Conservation (phyloP, 106 monocot genomes). For the Allium cepa region DNA sequence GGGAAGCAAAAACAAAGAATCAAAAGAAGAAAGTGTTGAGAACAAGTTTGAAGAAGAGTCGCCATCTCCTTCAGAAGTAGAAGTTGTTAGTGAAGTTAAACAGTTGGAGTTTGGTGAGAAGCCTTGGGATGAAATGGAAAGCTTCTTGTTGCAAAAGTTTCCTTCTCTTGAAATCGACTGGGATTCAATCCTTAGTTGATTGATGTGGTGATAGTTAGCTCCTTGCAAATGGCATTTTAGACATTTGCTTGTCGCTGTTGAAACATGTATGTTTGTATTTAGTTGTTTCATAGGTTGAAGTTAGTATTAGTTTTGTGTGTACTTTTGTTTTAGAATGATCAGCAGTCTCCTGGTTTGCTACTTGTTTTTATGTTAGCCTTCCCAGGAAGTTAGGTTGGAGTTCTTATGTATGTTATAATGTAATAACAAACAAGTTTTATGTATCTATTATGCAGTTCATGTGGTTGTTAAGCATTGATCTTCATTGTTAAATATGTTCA, state of each 20-base stretch:
- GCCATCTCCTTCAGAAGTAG: not conserved
- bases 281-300: too few relatives aligned
- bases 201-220: not conserved
- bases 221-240: slow-evolving; percentile 14
- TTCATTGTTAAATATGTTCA: too few relatives aligned
- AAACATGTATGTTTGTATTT: not conserved
- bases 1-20: not conserved
- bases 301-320: not conserved
- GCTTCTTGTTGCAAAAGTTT: slow-evolving; percentile 15
- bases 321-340: not conserved
- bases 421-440: too few relatives aligned
- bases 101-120: slow-evolving; percentile 14
- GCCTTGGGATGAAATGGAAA: slow-evolving; percentile 18
- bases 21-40: not conserved
- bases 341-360: slow-evolving; percentile 5
- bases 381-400: slow-evolving; percentile 1
- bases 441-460: too few relatives aligned
- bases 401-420: not conserved
- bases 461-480: too few relatives aligned
- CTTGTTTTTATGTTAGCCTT: slow-evolving; percentile 6
- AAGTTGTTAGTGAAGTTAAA: not conserved
- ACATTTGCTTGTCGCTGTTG: slow-evolving; percentile 6
- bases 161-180: slow-evolving; percentile 22
- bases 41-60: not conserved
- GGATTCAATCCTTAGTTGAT: slow-evolving; percentile 14